These are phyloP conservation scores for Linnemannia exigua DNA, from an alignment of 192 early-diverging fungal species.

Conservation along the genomic window DNA sequence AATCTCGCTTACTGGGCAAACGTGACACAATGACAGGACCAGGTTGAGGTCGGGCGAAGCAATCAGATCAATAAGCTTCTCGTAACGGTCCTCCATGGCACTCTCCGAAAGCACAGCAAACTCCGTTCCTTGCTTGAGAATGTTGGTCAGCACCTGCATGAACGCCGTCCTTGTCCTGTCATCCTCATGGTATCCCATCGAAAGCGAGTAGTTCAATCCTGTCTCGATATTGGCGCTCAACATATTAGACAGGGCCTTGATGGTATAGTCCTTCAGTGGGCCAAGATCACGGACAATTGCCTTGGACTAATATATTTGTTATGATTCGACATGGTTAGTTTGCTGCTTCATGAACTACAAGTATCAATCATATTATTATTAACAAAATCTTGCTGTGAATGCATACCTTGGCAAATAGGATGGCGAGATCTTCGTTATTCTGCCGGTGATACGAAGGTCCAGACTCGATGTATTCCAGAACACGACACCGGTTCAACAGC, in stretches of 20 bases:
- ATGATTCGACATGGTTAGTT: background rate
- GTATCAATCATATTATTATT: background rate
- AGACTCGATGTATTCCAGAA: slow-evolving; percentile 69
- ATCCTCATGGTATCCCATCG: slow-evolving; percentile 94
- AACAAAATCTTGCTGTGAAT: background rate
- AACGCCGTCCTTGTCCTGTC: slow-evolving; percentile 89
- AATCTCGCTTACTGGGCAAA: slow-evolving; percentile 87
- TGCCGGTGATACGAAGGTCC: slow-evolving; percentile 47
- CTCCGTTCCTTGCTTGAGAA: slow-evolving; percentile 91
- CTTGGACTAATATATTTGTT: slow-evolving; percentile 58
- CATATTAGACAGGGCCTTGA: slow-evolving; percentile 91
- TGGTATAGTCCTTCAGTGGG: slow-evolving; percentile 86
- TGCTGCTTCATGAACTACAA: background rate
- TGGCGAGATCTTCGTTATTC: slow-evolving; percentile 50
- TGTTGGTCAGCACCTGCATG: slow-evolving; percentile 93
- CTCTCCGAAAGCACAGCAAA: slow-evolving; percentile 85
- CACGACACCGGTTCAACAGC: slow-evolving; percentile 74
- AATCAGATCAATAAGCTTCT: slow-evolving; percentile 80
- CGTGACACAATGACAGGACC: slow-evolving; percentile 86
- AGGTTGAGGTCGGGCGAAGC: slow-evolving; percentile 82
- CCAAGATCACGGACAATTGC: slow-evolving; percentile 73
- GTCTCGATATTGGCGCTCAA: slow-evolving; percentile 94
- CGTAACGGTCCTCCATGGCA: slow-evolving; percentile 82
- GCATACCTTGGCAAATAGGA: slow-evolving; percentile 56
- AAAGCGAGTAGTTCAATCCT: slow-evolving; percentile 90